These are phyloP conservation scores for Caryopteris hybrid DNA, from an alignment of 305 asterid genomes.

Conservation along the genomic window DNA sequence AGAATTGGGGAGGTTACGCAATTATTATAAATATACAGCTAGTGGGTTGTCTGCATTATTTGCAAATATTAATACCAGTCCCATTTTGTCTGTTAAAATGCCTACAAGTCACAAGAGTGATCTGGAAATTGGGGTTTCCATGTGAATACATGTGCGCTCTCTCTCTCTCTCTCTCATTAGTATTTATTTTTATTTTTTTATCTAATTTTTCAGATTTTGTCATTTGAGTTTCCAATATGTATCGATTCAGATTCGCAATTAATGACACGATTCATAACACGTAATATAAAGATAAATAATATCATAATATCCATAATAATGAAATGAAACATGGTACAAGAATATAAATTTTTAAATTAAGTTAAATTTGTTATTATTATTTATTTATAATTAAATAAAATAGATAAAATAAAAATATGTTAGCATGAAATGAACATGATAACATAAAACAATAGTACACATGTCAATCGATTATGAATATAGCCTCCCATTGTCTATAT, in stretches of 20 bases:
- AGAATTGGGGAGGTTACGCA: not conserved
- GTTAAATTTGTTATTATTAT: too few relatives aligned
- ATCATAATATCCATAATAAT: too few relatives aligned
- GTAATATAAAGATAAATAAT: too few relatives aligned
- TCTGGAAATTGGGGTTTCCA: slow-evolving; percentile 32
- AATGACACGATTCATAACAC: too few relatives aligned
- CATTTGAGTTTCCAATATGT: too few relatives aligned
- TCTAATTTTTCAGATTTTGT: too few relatives aligned
- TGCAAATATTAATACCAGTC: slow-evolving; percentile 12
- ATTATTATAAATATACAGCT: slow-evolving; percentile 1
- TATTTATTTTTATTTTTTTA: not conserved
- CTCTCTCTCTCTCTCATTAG: not conserved
- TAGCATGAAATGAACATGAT: not conserved
- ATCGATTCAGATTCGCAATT: too few relatives aligned
- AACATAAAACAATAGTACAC: too few relatives aligned
- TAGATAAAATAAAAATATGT: too few relatives aligned
- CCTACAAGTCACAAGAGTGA: slow-evolving; percentile 24
- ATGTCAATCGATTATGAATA: not conserved
- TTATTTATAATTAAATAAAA: too few relatives aligned
- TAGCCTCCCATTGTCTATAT: not conserved
- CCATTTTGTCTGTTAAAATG: slow-evolving; percentile 23
- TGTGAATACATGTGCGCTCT: slow-evolving; percentile 28
- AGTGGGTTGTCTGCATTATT: slow-evolving; percentile 15
- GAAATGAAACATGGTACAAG: too few relatives aligned
- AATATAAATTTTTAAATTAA: too few relatives aligned